Evolutionary conservation across 129 eudicot species (phyloP).

Genomic region (Escallonia herrerae): DNA sequence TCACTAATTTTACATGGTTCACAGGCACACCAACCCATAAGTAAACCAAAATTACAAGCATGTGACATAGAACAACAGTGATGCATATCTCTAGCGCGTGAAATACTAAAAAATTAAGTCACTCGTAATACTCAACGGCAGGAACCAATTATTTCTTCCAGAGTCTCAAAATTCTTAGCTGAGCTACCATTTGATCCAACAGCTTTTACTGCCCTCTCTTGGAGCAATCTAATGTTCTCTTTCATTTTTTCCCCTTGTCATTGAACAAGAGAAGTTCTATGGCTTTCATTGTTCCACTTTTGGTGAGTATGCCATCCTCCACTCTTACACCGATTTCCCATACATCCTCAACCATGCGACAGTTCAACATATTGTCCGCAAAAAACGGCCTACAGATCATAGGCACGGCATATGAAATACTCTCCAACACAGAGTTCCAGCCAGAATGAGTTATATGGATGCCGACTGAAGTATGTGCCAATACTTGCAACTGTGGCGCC

Average conservation of each 20-base stretch:
- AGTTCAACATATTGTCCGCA: conserved; percentile 5
- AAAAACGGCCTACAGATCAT: conserved; percentile 15
- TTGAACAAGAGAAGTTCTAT: not conserved
- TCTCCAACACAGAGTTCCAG: conserved; percentile 9
- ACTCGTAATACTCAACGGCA: no score
- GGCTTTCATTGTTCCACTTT: not conserved
- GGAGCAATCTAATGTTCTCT: not conserved
- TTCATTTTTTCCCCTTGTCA: conserved; percentile 4
- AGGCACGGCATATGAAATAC: conserved; percentile 6
- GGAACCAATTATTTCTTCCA: not conserved
- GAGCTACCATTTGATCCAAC: conserved; percentile 10
- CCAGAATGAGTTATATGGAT: conserved; percentile 11
- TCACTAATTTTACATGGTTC: no score
- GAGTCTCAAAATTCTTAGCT: not conserved
- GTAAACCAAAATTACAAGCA: no score
- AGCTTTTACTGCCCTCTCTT: not conserved
- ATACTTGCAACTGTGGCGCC: conserved; percentile 13
- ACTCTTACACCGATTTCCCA: conserved; percentile 13
- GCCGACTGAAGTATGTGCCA: conserved; percentile 11
- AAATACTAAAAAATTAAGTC: no score
- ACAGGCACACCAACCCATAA: no score
- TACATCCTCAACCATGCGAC: conserved; percentile 3
- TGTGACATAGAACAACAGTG: no score
- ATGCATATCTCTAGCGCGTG: no score
- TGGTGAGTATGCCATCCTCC: conserved; percentile 13